Evolutionary conservation across 2,329 filamentous ascomycete species (phyloP), one percentile per base, ranked within the genome.

Genomic region (Coniella vitis): DNA sequence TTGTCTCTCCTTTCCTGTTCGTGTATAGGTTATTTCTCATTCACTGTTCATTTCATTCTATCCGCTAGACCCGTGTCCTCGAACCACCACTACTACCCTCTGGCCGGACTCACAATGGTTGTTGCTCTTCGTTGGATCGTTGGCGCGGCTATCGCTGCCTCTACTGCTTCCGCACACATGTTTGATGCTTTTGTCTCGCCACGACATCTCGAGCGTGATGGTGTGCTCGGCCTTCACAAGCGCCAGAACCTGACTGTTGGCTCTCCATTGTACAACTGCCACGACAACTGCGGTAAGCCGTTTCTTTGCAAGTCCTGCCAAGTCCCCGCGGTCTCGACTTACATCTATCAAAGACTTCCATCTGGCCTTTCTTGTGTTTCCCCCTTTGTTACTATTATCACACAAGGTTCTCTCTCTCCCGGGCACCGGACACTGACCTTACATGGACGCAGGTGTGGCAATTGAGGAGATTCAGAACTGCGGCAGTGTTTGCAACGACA

Each of bases 211-310:
- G 38, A 40, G 13, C 36, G 37, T 4, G 19, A 35, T 10, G 14
- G 34, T 16, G 25, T 29, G 5, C 37, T 38, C 12, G 35, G 32
- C 29, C 47, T 61, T n/a, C 13, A 47, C 10, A 51, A 44, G 55
- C 67, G 68, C 42, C 64, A 67, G 48, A 63, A 51, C 7, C 40
- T 48, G 20, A 25, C 65, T 10, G 63, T 64, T 8, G 69, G 69
- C 22, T 66, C 64, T 10, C 63, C 67, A 1, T 48, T 57, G 1
- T 72, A 69, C 58, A 67, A 70, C 52, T 72, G 69, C 56, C 69
- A 71, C 51, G 65, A 70, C 50, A 69, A 69, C 55, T 72, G 69
- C 57, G 69, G 69, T 69, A 56, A 36, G 64, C 57, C 10, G n/a
- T 19, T 8, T n/a, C n/a, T n/a, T 13, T 16, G n/a, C 2, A 19